These are phyloP conservation scores for Mycosarcoma mackinlayi DNA, from an alignment of 1,284 basidiomycete genomes.

Conservation along the genomic window DNA sequence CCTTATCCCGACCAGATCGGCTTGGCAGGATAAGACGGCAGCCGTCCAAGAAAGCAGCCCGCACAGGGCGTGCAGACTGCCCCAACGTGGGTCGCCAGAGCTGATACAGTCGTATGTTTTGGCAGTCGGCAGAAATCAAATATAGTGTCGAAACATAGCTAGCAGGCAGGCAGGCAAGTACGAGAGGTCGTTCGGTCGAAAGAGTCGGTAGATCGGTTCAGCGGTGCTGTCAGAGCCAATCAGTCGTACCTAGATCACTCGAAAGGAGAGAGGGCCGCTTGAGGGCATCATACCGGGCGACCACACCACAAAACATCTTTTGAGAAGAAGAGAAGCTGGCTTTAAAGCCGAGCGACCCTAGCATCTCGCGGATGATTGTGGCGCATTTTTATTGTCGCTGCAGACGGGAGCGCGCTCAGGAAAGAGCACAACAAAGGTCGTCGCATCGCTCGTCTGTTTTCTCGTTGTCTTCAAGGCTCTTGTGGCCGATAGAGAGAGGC, in stretches of 20 bases:
- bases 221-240: constrained; percentile 15
- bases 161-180: constrained; percentile 19
- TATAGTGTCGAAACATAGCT: constrained; percentile 13
- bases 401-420: constrained; percentile 23
- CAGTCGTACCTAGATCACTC: constrained; percentile 13
- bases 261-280: constrained; percentile 31
- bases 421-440: constrained; percentile 2
- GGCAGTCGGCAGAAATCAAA: constrained; percentile 15
- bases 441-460: background rate
- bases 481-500: constrained; percentile 8
- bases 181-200: constrained; percentile 17
- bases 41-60: constrained; percentile 22
- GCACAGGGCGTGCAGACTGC: background rate
- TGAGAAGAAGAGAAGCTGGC: constrained; percentile 16
- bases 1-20: constrained; percentile 27
- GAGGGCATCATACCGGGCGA: constrained; percentile 35
- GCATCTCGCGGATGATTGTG: constrained; percentile 2
- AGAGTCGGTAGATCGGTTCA: constrained; percentile 6
- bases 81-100: constrained; percentile 51
- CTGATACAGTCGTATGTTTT: constrained; percentile 16
- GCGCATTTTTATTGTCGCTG: constrained; percentile 42
- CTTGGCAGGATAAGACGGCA: constrained; percentile 37
- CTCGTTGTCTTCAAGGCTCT: constrained; percentile 9
- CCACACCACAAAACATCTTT: constrained; percentile 15
- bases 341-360: constrained; percentile 31